phyloP scores from a whole-genome alignment of 441 rosid species.

The Pelargonium citronellum region DNA sequence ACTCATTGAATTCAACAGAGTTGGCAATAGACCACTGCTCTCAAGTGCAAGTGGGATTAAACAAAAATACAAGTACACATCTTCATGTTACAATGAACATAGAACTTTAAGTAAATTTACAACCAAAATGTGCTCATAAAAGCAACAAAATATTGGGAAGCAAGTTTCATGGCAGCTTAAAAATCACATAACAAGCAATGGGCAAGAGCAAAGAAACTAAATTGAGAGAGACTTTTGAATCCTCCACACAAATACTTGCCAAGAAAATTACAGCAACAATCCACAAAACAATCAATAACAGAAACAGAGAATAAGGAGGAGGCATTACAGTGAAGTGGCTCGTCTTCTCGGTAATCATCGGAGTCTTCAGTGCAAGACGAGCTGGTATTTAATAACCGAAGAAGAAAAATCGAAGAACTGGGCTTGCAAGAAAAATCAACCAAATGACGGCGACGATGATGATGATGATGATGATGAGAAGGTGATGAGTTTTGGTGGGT shows the following conservation, averaged over 20 bases:
- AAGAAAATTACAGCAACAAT: background rate
- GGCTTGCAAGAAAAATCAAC: background rate
- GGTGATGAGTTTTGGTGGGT: constrained; percentile 14
- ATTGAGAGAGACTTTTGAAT: background rate
- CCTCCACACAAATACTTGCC: background rate
- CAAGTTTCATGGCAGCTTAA: background rate
- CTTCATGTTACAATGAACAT: background rate
- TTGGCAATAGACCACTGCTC: background rate
- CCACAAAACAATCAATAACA: background rate
- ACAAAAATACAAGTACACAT: background rate
- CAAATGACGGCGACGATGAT: background rate
- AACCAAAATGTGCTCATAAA: background rate
- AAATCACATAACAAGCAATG: background rate
- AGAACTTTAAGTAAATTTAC: background rate
- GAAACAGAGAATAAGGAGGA: background rate
- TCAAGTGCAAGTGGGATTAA: background rate
- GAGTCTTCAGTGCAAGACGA: constrained; percentile 10
- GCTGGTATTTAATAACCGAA: constrained; percentile 15
- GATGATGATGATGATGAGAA: no score
- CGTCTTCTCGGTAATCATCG: constrained; percentile 17
- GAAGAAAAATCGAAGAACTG: constrained; percentile 20
- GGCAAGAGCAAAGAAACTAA: constrained; percentile 1
- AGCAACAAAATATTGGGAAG: background rate
- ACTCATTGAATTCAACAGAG: background rate
- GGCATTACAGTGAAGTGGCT: constrained; percentile 28